phyloP scores from a whole-genome alignment of 2,329 filamentous ascomycete species.

The Trichophyton mentagrophytes region DNA sequence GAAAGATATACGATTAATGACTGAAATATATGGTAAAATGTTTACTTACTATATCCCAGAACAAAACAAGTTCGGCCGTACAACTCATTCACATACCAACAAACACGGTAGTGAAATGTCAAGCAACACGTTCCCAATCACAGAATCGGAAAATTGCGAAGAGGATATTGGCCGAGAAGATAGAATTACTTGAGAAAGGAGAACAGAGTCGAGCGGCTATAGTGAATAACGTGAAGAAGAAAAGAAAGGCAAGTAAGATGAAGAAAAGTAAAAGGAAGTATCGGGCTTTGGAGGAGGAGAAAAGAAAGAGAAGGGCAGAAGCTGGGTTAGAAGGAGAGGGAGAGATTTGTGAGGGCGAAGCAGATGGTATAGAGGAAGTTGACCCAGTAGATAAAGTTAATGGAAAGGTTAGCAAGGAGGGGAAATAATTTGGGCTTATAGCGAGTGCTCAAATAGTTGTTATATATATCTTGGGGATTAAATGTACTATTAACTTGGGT shows the following conservation, averaged over 20 bases:
- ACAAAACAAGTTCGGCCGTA: slow-evolving; percentile 92
- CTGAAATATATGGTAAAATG: too few species aligned
- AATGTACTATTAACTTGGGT: neutral
- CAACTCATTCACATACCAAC: slow-evolving; percentile 84
- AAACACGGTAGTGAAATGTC: slow-evolving; percentile 84
- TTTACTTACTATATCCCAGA: slow-evolving; percentile 34
- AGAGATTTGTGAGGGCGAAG: slow-evolving; percentile 4
- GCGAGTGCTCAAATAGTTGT: neutral
- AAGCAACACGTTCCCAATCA: slow-evolving; percentile 72
- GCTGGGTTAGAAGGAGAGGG: slow-evolving; percentile 7
- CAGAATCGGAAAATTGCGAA: slow-evolving; percentile 83
- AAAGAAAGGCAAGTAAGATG: slow-evolving; percentile 32
- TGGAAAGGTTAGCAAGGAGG: neutral
- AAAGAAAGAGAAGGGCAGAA: slow-evolving; percentile 11
- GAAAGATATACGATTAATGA: too few species aligned
- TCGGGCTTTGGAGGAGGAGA: slow-evolving; percentile 24
- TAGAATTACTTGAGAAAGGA: slow-evolving; percentile 66
- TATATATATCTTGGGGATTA: neutral
- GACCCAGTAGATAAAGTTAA: neutral
- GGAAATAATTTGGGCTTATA: neutral
- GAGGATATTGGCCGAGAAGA: slow-evolving; percentile 57
- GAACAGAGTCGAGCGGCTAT: slow-evolving; percentile 63
- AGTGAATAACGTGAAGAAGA: slow-evolving; percentile 72
- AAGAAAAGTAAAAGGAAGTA: slow-evolving; percentile 37
- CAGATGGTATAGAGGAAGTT: slow-evolving; percentile 1